These are phyloP conservation scores for Pythium rishiriense DNA, from an alignment of 352 stramenopile genomes.

Conservation along the genomic window DNA sequence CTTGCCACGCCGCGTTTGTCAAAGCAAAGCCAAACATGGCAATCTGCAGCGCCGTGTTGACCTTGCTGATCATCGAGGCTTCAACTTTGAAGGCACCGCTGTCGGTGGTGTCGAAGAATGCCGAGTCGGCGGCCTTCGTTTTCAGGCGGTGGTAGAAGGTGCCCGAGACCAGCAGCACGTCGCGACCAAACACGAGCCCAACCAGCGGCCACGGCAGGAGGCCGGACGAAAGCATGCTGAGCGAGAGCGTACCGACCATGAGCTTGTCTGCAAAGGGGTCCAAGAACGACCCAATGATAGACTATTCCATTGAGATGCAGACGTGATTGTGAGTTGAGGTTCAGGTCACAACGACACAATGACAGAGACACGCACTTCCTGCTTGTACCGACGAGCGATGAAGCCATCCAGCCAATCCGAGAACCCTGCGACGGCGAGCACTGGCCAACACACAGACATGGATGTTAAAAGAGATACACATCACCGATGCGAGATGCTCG, in stretches of 20 bases:
- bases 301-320: constrained; percentile 30
- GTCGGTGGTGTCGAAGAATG: constrained; percentile 82
- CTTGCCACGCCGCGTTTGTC: constrained; percentile 72
- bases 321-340: not conserved
- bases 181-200: constrained; percentile 69
- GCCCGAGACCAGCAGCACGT: constrained; percentile 70
- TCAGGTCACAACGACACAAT: not conserved
- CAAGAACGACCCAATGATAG: constrained; percentile 79
- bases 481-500: not conserved
- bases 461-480: not conserved
- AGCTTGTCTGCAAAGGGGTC: constrained; percentile 85
- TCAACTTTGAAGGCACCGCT: constrained; percentile 70
- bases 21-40: constrained; percentile 70
- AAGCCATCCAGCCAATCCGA: constrained; percentile 86
- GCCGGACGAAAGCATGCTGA: constrained; percentile 72
- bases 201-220: constrained; percentile 65
- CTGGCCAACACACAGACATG: constrained; percentile 25
- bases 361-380: constrained; percentile 40
- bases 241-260: constrained; percentile 69
- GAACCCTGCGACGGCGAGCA: constrained; percentile 67
- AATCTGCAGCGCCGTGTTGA: constrained; percentile 82
- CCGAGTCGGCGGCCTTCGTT: constrained; percentile 65
- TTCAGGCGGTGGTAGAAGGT: constrained; percentile 77
- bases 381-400: constrained; percentile 71
- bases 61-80: constrained; percentile 70